phyloP scores from a whole-genome alignment of 805 yeast species.

The Dipodascus albidus region DNA sequence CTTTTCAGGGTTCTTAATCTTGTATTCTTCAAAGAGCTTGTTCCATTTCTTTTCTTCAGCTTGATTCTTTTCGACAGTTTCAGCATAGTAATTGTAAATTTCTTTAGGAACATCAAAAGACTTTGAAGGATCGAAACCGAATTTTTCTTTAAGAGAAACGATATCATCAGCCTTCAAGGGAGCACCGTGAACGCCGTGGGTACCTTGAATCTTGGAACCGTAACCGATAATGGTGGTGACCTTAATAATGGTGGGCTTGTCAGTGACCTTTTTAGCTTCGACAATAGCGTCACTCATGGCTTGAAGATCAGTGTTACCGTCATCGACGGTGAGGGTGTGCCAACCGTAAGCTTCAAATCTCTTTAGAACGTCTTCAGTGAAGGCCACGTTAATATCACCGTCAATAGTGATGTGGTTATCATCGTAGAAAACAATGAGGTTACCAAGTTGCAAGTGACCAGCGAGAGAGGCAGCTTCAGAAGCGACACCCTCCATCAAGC shows the following conservation, averaged over 20 bases:
- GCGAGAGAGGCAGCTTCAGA: constrained; percentile 92
- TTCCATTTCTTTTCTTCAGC: constrained; percentile 70
- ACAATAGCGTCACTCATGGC: constrained; percentile 66
- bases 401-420: constrained; percentile 96
- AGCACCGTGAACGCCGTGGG: constrained; percentile 91
- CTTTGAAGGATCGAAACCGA: constrained; percentile 83
- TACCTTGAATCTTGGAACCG: constrained; percentile 78
- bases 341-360: constrained; percentile 92
- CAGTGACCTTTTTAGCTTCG: constrained; percentile 61
- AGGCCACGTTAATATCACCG: constrained; percentile 80
- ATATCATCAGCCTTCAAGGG: constrained; percentile 92
- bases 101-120: constrained; percentile 71
- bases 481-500: constrained; percentile 96
- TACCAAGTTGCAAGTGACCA: constrained; percentile 88
- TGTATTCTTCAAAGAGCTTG: constrained; percentile 46
- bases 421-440: constrained; percentile 91
- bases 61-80: constrained; percentile 48
- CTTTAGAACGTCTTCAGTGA: constrained; percentile 81
- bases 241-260: constrained; percentile 86
- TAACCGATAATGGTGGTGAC: constrained; percentile 86
- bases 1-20: constrained; percentile 57
- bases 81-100: constrained; percentile 58
- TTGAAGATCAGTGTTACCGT: constrained; percentile 71
- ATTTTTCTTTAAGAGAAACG: constrained; percentile 68
- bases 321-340: constrained; percentile 66